Evolutionary conservation across 2,329 filamentous ascomycete genomes (phyloP).

Genomic region (Tolypocladium paradoxum): DNA sequence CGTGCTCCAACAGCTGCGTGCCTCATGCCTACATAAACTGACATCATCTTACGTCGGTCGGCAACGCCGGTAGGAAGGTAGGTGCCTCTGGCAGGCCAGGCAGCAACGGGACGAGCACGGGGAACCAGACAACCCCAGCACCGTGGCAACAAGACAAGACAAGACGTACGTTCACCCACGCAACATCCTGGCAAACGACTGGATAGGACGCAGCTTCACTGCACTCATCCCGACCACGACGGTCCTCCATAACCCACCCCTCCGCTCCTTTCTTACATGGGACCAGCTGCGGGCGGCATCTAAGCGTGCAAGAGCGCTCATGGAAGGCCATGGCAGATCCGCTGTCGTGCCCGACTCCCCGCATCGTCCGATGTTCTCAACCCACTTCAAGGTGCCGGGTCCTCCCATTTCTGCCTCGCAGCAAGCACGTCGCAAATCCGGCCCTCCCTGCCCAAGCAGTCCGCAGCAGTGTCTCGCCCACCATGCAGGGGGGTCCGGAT

Average conservation of each 20-base stretch:
- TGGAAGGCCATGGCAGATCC: neutral
- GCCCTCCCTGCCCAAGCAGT: neutral
- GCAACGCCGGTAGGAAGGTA: neutral
- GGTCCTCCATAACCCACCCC: no score
- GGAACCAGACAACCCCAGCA: neutral
- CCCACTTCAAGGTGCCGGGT: no score
- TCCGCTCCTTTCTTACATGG: neutral
- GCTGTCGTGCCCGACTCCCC: neutral
- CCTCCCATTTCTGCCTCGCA: neutral
- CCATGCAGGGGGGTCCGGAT: neutral
- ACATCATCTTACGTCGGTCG: neutral
- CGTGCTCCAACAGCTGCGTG: neutral
- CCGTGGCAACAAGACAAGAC: neutral
- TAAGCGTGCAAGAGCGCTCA: neutral
- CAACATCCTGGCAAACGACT: neutral
- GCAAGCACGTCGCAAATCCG: neutral
- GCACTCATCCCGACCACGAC: neutral
- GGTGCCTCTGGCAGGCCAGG: neutral
- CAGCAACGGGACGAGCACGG: neutral
- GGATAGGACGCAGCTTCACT: neutral
- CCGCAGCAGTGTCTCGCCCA: no score
- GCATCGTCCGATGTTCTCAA: neutral
- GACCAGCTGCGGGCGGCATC: neutral
- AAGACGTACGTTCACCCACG: neutral
- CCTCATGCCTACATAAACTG: neutral